Evolutionary conservation across 2,329 filamentous ascomycete genomes (phyloP), one percentile per base, ranked within the genome.

Genomic region (Alternaria ventricosa): DNA sequence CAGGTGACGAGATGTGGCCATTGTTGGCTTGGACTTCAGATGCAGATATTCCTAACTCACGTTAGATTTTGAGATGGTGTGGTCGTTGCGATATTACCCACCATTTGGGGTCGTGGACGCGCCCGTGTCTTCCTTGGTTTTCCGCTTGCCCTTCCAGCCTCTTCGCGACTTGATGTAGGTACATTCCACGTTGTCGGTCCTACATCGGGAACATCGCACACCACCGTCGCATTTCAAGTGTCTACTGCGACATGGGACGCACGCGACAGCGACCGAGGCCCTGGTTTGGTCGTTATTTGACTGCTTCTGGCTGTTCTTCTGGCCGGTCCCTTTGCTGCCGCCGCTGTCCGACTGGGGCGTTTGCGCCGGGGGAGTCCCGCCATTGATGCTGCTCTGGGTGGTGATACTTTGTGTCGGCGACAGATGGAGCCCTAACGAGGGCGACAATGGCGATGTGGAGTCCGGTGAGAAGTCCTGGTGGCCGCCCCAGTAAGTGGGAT

Each of bases 141-240:
- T 61, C 75, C 84, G 74, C 60, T 81, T 81, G 27, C 81, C 81
- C 66, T 82, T 83, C 81, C 81, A 83, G 5, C 85, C 85, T 55
- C 86, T 79, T 30, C 85, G 81, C 12, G 84, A 86, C 66, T 84
- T 83, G 50, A 85, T 80, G 71, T 87, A 87, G 22, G 80, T 78
- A 63, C 86, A 87, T 3, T 82, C 76, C 25, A 82, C 81, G 9
- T 78, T 77, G 46, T 83, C 81, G 10, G 78, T 74, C 25, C 69
- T 67, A 67, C 86, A 87, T 57, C 85, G 78, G 46, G 85, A 86
- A 51, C 79, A 80, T 6, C 85, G 84, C 15, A 82, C 80, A 28
- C 80, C 81, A 12, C 82, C 85, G 69, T 87, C 84, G 70, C 86
- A 87, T 68, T 86, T 86, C 36, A 87, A 72, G 71, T 87, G 86